phyloP scores from a whole-genome alignment of 371 early-diverging fungal species.

The Mucor ambiguus region DNA sequence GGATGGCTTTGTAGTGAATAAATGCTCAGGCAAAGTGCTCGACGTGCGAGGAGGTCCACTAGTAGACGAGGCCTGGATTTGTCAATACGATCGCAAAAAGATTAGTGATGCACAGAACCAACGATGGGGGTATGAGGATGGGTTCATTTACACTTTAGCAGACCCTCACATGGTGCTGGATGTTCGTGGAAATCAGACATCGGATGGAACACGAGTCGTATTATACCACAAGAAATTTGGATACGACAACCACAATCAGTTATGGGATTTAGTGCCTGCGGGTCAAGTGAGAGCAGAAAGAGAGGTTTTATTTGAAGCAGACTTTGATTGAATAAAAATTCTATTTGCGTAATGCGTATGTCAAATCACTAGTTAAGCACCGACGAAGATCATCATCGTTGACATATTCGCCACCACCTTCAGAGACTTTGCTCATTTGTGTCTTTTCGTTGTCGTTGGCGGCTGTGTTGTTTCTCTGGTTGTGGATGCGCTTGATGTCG shows the following conservation, averaged over 20 bases:
- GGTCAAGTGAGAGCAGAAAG: conserved; percentile 42
- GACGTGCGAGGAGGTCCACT: conserved; percentile 49
- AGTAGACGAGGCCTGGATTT: conserved; percentile 38
- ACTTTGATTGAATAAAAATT: conserved; percentile 25
- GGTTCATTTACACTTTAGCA: conserved; percentile 45
- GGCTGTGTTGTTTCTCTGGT: neutral
- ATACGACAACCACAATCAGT: conserved; percentile 32
- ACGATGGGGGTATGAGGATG: conserved; percentile 45
- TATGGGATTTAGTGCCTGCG: conserved; percentile 53
- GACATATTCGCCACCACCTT: conserved; percentile 21
- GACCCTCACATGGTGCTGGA: conserved; percentile 54
- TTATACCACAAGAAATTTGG: conserved; percentile 37
- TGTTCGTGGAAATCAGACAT: conserved; percentile 28
- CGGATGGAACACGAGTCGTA: conserved; percentile 44
- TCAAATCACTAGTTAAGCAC: conserved; percentile 12
- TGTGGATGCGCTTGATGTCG: conserved; percentile 29
- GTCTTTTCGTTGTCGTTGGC: neutral
- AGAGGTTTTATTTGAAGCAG: conserved; percentile 53
- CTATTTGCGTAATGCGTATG: neutral
- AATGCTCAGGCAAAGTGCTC: conserved; percentile 43
- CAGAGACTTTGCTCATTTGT: conserved; percentile 5
- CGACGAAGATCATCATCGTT: conserved; percentile 17
- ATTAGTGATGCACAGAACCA: conserved; percentile 47
- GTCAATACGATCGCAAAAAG: conserved; percentile 50
- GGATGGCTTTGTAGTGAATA: conserved; percentile 49